A percentile compares a stretch with the other conserved stretches of the same genome.
Evolutionary conservation across 306 rosid genomes (phyloP).

Genomic region (Oxytropis ochrocephala): DNA sequence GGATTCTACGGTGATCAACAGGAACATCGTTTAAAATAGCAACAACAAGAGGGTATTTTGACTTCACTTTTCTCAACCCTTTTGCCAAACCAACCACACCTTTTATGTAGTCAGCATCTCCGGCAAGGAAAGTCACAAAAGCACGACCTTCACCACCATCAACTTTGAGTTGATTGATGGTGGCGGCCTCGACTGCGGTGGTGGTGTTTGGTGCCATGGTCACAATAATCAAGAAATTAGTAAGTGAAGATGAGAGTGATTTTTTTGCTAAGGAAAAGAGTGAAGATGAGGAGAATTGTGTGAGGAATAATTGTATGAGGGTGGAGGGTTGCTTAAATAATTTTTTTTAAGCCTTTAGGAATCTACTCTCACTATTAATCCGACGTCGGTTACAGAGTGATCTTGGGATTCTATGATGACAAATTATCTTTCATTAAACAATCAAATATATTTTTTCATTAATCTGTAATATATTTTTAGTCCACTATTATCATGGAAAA

Average conservation of each 20-base stretch:
- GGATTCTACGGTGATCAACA: slow-evolving; percentile 48
- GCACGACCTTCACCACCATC: slow-evolving; percentile 25
- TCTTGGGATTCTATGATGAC: slow-evolving; percentile 19
- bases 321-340: slow-evolving; percentile 37
- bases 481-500: background rate
- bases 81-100: slow-evolving; percentile 87
- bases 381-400: slow-evolving; percentile 11
- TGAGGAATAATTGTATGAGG: background rate
- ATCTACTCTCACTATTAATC: slow-evolving; percentile 7
- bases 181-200: background rate
- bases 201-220: slow-evolving; percentile 53
- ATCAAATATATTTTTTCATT: background rate
- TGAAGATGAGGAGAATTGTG: background rate
- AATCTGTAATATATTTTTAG: background rate
- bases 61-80: slow-evolving; percentile 62
- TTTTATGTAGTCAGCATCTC: slow-evolving; percentile 62
- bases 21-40: slow-evolving; percentile 80
- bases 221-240: background rate
- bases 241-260: background rate
- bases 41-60: slow-evolving; percentile 64
- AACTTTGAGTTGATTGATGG: background rate
- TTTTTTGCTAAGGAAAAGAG: background rate
- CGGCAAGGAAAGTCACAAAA: slow-evolving; percentile 78
- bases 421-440: background rate
- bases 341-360: background rate